phyloP scores from a whole-genome alignment of 306 rosid genomes.

The Trifolium pratense region DNA sequence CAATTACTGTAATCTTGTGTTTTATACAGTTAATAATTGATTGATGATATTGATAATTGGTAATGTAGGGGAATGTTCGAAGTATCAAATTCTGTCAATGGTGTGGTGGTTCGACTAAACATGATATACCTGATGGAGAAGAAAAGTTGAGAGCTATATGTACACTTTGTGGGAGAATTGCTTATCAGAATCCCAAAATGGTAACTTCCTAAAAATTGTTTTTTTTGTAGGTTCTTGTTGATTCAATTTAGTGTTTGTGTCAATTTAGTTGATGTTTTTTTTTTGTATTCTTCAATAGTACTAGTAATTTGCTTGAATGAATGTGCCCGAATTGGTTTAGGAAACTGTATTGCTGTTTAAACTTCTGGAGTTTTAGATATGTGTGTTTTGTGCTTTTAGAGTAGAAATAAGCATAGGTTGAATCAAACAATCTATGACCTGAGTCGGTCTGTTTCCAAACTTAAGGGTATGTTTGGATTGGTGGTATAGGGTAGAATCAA shows the following conservation, averaged over 20 bases:
- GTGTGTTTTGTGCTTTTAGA: background rate
- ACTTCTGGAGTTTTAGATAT: background rate
- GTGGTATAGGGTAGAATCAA: background rate
- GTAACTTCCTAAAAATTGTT: constrained; percentile 42
- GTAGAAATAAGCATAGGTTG: background rate
- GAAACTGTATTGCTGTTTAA: background rate
- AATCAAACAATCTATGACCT: background rate
- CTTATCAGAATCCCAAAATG: constrained; percentile 96
- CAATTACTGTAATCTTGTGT: no score
- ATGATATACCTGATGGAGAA: constrained; percentile 79
- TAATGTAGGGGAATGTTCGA: constrained; percentile 60
- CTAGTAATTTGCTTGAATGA: background rate
- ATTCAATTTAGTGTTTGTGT: constrained; percentile 28
- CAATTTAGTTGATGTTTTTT: background rate
- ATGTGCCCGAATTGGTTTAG: background rate
- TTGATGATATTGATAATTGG: background rate
- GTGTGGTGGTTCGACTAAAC: constrained; percentile 83
- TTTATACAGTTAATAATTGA: background rate
- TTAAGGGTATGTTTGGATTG: background rate
- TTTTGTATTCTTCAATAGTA: no score
- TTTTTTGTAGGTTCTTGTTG: background rate
- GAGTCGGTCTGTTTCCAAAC: background rate
- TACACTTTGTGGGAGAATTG: constrained; percentile 76
- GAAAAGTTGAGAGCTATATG: constrained; percentile 75
- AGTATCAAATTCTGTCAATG: constrained; percentile 75